Conservation (phyloP, 305 asterid genomes). For the Petunia hybrid region DNA sequence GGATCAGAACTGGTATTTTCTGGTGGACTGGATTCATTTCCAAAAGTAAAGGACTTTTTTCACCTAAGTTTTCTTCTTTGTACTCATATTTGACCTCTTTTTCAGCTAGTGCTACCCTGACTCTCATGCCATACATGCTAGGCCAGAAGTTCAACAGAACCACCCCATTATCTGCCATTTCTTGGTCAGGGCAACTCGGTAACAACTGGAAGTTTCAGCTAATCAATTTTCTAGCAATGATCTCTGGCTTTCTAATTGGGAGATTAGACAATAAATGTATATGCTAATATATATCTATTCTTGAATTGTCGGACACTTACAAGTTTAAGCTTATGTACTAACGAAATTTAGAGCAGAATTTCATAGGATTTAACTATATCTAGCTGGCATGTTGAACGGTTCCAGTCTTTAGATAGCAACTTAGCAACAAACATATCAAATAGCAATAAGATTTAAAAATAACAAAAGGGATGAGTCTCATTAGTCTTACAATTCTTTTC, state of each 20-base stretch:
- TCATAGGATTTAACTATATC: neutral
- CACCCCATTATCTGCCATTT: slow-evolving; percentile 32
- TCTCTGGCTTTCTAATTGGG: neutral
- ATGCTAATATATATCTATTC: neutral
- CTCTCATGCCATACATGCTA: slow-evolving; percentile 45
- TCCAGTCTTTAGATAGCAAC: neutral
- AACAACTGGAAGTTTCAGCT: neutral
- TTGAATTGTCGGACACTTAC: neutral
- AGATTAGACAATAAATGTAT: neutral
- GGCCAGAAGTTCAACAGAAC: slow-evolving; percentile 49
- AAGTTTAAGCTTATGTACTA: neutral
- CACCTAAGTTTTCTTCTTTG: slow-evolving; percentile 36
- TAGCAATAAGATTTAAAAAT: neutral
- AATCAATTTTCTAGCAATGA: neutral
- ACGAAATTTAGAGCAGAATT: neutral
- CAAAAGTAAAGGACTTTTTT: slow-evolving; percentile 35
- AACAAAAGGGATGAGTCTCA: neutral
- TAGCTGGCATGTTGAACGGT: neutral
- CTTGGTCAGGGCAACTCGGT: neutral
- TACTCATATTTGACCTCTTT: slow-evolving; percentile 35
- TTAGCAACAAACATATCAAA: neutral
- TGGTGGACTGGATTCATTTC: slow-evolving; percentile 43
- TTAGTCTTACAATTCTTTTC: neutral
- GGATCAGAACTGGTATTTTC: slow-evolving; percentile 39
- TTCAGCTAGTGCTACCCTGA: slow-evolving; percentile 32